Evolutionary conservation across 2,329 filamentous ascomycete species (phyloP).

Genomic region (Chrysosporium queenslandicum): DNA sequence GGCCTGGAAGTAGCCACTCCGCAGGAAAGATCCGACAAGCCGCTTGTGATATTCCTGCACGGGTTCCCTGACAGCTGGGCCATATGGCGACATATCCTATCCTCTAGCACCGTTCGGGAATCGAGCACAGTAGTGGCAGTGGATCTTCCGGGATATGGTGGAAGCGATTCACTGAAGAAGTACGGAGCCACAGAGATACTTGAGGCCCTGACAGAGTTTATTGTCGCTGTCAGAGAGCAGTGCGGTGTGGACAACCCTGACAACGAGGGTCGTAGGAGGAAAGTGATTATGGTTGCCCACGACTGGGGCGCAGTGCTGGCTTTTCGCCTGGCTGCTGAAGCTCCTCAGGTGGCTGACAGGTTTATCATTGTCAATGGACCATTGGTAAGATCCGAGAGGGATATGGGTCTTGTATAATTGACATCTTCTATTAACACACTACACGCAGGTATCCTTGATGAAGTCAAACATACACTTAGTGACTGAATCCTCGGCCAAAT

Average conservation of each 20-base stretch:
- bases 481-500: slow-evolving; percentile 38
- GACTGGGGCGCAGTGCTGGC: slow-evolving; percentile 48
- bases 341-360: slow-evolving; percentile 45
- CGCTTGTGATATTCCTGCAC: slow-evolving; percentile 47
- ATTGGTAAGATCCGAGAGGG: slow-evolving; percentile 36
- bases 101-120: slow-evolving; percentile 30
- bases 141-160: slow-evolving; percentile 51
- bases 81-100: slow-evolving; percentile 44
- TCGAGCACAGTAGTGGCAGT: slow-evolving; percentile 44
- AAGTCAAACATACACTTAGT: slow-evolving; percentile 36
- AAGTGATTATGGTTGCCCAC: slow-evolving; percentile 43
- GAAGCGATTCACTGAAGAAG: slow-evolving; percentile 42
- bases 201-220: slow-evolving; percentile 45
- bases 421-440: not conserved
- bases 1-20: slow-evolving; percentile 19
- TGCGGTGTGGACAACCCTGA: slow-evolving; percentile 33
- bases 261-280: slow-evolving; percentile 29
- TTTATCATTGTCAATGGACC: slow-evolving; percentile 47
- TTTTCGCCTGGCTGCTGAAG: slow-evolving; percentile 50
- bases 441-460: slow-evolving; percentile 33
- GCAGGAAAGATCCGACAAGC: slow-evolving; percentile 20
- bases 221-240: slow-evolving; percentile 41
- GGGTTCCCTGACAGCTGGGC: slow-evolving; percentile 52
- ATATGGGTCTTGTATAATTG: not conserved
- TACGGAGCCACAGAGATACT: slow-evolving; percentile 45